Conservation (phyloP, 495 filamentous ascomycete species). For the Sabuloglossum arenarium region DNA sequence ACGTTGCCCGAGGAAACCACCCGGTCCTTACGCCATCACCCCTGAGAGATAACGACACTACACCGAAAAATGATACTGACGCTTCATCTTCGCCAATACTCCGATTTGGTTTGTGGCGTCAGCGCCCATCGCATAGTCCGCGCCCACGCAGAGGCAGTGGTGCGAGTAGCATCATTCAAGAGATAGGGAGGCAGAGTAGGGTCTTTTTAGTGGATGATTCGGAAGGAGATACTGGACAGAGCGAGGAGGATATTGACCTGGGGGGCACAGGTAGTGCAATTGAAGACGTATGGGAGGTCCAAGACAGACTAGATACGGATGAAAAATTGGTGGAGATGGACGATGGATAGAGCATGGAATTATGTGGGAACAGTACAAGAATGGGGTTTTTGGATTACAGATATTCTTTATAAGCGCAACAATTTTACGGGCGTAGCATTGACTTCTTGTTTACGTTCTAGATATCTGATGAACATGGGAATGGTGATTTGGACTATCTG, state of each 20-base stretch:
- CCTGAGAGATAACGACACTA: too few relatives aligned
- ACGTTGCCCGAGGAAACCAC: not conserved
- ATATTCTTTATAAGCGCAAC: not conserved
- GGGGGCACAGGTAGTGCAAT: not conserved
- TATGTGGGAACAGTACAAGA: not conserved
- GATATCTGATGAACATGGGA: too few relatives aligned
- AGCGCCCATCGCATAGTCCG: not conserved
- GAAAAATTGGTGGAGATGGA: not conserved
- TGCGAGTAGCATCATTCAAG: constrained; percentile 27
- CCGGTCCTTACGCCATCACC: not conserved
- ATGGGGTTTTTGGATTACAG: too few relatives aligned
- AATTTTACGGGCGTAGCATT: not conserved
- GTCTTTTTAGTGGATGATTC: constrained; percentile 37
- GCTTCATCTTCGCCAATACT: not conserved
- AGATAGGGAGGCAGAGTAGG: constrained; percentile 35
- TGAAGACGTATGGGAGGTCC: not conserved
- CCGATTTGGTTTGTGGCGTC: not conserved
- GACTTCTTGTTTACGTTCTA: not conserved
- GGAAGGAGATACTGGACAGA: not conserved
- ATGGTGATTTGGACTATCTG: too few relatives aligned
- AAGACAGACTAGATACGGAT: not conserved
- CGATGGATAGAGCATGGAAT: not conserved
- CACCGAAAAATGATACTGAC: not conserved
- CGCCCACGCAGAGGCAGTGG: not conserved
- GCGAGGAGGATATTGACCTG: not conserved